Base-by-base conservation (phyloP, 805 yeast genomes). In the Saturnispora gosingensis region DNA sequence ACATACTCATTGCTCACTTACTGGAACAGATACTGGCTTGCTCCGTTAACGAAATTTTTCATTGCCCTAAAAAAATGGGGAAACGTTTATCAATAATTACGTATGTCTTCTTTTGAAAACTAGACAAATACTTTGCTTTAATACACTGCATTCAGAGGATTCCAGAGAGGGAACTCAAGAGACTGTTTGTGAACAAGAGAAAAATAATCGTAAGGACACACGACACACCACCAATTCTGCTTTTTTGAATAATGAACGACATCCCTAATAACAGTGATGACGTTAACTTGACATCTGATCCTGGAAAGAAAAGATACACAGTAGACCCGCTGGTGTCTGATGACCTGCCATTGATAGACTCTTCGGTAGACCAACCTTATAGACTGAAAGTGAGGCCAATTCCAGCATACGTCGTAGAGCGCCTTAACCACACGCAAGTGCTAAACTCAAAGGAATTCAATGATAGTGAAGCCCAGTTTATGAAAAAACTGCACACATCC, bases 321-420 rank as follows among this genome's bases (percentile, higher is more conserved):
- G 11, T 5, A 9, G 11, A 10, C 24, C 42, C 24, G 8, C 8
- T 38, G 15, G 5, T 10, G 22, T 38, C 24, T 3, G 22, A 18
- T 18, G 22, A 38, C 20, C 11, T 20, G 22, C 11, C 42, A 3
- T 38, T 38, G 11, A 13, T 43, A n/a, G 46, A 43, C 16, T 18
- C 46, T n/a, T 28, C 32, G 11, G 15, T 43, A 18, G 35, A 43
- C 3, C 46, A 43, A 20, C 46, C 46, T 6, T 45, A 45, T 16
- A 30, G 47, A 18, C 39, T 42, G 18, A 20, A 28, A 13, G 47
- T 43, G 15, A 39, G 38, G 27, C 39, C 43, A 24, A 25, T 40
- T 8, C 63, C 63, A 1, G 52, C 57, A 5, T 59, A 53, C 46
- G 59, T 53, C 2, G n/a, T 59, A 7, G 58, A 58, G 28, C 46